Evolutionary conservation across 1,284 basidiomycete genomes (phyloP).

Genomic region (Irpex lacteus): DNA sequence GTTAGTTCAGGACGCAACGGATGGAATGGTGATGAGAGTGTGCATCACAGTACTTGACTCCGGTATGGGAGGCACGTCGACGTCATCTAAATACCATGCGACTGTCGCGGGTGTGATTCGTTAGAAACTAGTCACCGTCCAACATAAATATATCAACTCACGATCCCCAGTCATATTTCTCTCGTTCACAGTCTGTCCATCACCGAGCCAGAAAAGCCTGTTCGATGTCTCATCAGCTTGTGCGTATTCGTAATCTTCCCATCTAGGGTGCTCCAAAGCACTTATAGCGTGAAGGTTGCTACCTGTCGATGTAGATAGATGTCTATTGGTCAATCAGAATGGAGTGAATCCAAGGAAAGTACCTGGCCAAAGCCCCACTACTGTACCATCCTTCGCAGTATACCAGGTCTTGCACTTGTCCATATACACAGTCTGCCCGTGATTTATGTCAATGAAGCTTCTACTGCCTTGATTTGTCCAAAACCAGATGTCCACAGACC

Average conservation of each 20-base stretch:
- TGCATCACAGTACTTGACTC: background rate
- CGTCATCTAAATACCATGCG: slow-evolving; percentile 10
- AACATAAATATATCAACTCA: slow-evolving; percentile 26
- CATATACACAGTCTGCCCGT: too few species aligned
- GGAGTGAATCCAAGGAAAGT: too few species aligned
- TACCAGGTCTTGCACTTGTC: slow-evolving; percentile 67
- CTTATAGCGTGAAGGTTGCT: slow-evolving; percentile 51
- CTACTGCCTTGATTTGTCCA: too few species aligned
- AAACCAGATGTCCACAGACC: too few species aligned
- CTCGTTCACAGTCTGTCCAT: slow-evolving; percentile 48
- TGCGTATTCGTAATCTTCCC: slow-evolving; percentile 65
- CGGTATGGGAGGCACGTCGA: background rate
- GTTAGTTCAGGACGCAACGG: too few species aligned
- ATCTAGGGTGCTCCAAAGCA: slow-evolving; percentile 51
- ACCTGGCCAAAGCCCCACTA: slow-evolving; percentile 33
- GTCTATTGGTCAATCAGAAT: too few species aligned
- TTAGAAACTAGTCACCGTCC: too few species aligned
- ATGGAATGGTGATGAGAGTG: too few species aligned
- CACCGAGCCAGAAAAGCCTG: slow-evolving; percentile 57
- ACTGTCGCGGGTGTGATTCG: background rate
- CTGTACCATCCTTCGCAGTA: slow-evolving; percentile 57
- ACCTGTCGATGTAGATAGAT: slow-evolving; percentile 29
- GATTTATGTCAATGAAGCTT: too few species aligned
- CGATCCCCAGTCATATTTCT: slow-evolving; percentile 42
- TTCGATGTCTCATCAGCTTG: slow-evolving; percentile 41